A percentile compares a stretch with the other conserved stretches of the same genome.
Evolutionary conservation across 495 filamentous ascomycete species (phyloP).

Genomic region (Diplogelasinospora grovesii): DNA sequence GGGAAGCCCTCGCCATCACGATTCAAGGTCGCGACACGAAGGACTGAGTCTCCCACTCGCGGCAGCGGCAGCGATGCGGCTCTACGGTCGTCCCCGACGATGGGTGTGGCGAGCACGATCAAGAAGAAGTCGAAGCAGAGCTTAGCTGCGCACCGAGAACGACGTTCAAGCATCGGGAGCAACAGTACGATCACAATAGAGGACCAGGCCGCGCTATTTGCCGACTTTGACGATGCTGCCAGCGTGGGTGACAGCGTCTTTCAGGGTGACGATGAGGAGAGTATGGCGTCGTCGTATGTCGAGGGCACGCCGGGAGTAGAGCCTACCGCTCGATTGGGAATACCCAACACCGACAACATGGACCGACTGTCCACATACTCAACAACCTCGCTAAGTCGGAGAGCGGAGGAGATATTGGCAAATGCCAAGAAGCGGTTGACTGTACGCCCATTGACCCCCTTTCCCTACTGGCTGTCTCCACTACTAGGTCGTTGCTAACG

Average conservation of each 20-base stretch:
- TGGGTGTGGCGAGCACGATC: conserved; percentile 20
- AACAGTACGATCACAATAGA: conserved; percentile 46
- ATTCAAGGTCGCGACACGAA: conserved; percentile 4
- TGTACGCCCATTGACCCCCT: conserved; percentile 45
- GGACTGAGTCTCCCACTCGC: conserved; percentile 14
- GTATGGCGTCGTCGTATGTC: conserved; percentile 44
- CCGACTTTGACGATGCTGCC: conserved; percentile 50
- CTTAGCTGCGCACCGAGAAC: conserved; percentile 26
- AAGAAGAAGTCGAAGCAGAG: conserved; percentile 37
- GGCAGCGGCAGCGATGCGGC: conserved; percentile 15
- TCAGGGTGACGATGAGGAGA: conserved; percentile 54
- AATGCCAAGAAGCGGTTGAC: conserved; percentile 85
- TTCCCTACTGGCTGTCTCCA: background rate
- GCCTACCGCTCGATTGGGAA: conserved; percentile 12
- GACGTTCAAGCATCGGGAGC: conserved; percentile 39
- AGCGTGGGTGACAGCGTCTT: conserved; percentile 53
- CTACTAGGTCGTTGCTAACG: conserved; percentile 4
- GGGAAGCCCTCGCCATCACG: conserved; percentile 27
- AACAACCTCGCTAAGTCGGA: conserved; percentile 66
- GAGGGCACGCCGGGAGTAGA: conserved; percentile 29
- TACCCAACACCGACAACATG: conserved; percentile 22
- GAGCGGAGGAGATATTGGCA: conserved; percentile 81
- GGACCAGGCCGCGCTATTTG: conserved; percentile 38
- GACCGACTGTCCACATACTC: conserved; percentile 45
- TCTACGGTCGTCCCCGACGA: conserved; percentile 32